Base-by-base conservation (phyloP, 495 filamentous ascomycete species). In the Penicillium parvum region DNA sequence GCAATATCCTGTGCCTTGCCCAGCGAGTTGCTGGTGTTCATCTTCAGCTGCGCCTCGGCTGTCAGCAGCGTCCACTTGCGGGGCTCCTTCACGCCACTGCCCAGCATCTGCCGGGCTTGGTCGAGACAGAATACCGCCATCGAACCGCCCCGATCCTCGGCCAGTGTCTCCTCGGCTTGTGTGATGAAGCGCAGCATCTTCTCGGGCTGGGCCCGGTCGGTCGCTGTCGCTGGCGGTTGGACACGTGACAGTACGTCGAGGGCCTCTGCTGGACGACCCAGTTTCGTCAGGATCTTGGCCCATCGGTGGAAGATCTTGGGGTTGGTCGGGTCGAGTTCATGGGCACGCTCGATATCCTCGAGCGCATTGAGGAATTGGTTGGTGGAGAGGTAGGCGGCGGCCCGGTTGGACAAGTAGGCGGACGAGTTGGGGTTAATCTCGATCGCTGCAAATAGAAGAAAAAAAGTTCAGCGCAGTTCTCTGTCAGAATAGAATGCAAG, bases 81-180 rank as follows among this genome's bases (percentile, higher is more conserved):
- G 11, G 92, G 92, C 61, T 82, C 80, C 44, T 77, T 72, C 14
- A 88, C 88, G 15, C 79, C 80, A 21, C 61, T 35, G 3, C 89
- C 92, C 15, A 98, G 71, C 10, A 82, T 71, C 58, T 80, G 79
- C 47, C 91, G 88, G 3, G 92, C 92, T 65, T 88, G 82, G 42
- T 97, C 89, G 20, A 98, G 76, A 11, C 90, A 91, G 64, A 94
- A 86, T 41, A 96, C 65, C 12, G 85, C 88, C 90, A 97, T 91
- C 6, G 88, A 95, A 4, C 88, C 88, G 16, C 71, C 71, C 0
- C 82, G 86, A 25, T 88, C 84, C 44, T 79, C 75, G 32, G 74
- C 64, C 33, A 96, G 58, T 3, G 80, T 83, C 36, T 89, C 78
- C 57, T 91, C 82, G 7, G 94, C 92, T 38, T 88, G 85, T 43